Conservation (phyloP, 1,284 basidiomycete species). For the Cutaneotrichosporon curvatum region DNA sequence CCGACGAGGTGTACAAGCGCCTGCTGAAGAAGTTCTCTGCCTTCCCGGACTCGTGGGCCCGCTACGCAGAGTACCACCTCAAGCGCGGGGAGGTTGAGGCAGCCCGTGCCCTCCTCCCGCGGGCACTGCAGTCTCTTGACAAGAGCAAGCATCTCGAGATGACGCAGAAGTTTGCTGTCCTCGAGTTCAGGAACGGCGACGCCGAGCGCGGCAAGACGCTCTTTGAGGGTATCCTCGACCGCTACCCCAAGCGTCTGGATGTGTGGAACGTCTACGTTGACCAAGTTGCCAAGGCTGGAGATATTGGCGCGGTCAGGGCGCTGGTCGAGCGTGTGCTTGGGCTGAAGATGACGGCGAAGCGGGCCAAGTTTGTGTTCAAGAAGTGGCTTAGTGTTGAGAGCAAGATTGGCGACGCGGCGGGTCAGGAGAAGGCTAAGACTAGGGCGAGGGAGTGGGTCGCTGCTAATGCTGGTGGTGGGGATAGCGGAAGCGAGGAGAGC, state of each 20-base stretch:
- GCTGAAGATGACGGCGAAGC: conserved; percentile 85
- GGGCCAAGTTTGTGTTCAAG: conserved; percentile 93
- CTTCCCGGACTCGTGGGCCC: conserved; percentile 85
- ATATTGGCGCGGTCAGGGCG: conserved; percentile 69
- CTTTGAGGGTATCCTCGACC: conserved; percentile 93
- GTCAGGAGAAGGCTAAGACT: conserved; percentile 71
- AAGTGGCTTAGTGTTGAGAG: conserved; percentile 92
- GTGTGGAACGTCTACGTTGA: conserved; percentile 97
- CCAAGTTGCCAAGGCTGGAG: conserved; percentile 72
- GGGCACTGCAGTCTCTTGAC: conserved; percentile 85
- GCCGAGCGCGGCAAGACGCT: conserved; percentile 90
- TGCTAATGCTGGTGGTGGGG: conserved; percentile 24
- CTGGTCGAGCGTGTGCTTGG: conserved; percentile 76
- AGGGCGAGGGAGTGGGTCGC: conserved; percentile 75
- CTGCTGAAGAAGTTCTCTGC: conserved; percentile 88
- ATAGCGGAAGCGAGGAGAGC: conserved; percentile 14
- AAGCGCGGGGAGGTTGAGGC: conserved; percentile 65
- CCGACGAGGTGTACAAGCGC: conserved; percentile 73
- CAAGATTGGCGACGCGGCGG: conserved; percentile 76
- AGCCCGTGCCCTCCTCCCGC: conserved; percentile 77
- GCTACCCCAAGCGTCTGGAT: conserved; percentile 88
- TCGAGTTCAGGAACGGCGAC: conserved; percentile 92
- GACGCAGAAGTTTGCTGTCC: conserved; percentile 85
- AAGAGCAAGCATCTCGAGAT: conserved; percentile 93
- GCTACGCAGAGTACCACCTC: conserved; percentile 71